A percentile compares a stretch with the other conserved stretches of the same genome.
These are phyloP conservation scores for Magnusiomyces fungicola DNA, from an alignment of 1,139 yeast genomes.

Conservation along the genomic window DNA sequence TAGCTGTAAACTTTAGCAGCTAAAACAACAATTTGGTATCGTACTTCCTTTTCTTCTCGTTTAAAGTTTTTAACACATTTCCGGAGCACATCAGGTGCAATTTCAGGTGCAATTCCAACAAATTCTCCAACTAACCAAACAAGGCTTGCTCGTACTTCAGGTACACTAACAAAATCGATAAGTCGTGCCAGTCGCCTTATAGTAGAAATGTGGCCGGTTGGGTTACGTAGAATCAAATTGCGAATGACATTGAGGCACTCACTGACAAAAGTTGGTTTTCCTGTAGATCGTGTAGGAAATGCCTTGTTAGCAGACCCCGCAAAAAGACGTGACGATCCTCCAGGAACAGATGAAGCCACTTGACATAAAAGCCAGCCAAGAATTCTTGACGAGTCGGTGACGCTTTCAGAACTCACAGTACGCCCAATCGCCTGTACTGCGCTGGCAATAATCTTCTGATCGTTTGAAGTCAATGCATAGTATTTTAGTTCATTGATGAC, in stretches of 20 bases:
- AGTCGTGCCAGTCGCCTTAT: constrained; percentile 37
- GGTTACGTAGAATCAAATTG: constrained; percentile 59
- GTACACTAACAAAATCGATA: constrained; percentile 21
- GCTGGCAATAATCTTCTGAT: constrained; percentile 40
- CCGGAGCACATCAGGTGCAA: constrained; percentile 77
- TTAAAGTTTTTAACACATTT: constrained; percentile 49
- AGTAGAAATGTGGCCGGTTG: constrained; percentile 37
- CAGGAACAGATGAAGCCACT: constrained; percentile 26
- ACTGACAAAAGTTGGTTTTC: constrained; percentile 36
- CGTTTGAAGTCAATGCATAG: constrained; percentile 42
- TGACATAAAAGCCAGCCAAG: constrained; percentile 43
- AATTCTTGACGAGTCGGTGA: constrained; percentile 28
- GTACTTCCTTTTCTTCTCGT: constrained; percentile 48
- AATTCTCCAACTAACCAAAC: constrained; percentile 92
- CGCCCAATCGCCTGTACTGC: constrained; percentile 54
- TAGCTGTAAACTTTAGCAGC: constrained; percentile 66
- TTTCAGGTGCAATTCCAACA: constrained; percentile 38
- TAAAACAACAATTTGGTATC: constrained; percentile 63
- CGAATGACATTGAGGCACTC: constrained; percentile 66
- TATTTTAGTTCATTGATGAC: constrained; percentile 65
- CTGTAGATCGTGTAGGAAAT: neutral
- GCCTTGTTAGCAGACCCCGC: neutral
- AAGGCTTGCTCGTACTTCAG: constrained; percentile 66
- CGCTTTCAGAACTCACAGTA: constrained; percentile 38
- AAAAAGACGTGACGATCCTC: neutral